A percentile compares a stretch with the other conserved stretches of the same genome.
phyloP scores from a whole-genome alignment of 768 basidiomycete genomes.

The Mrakia frigida region DNA sequence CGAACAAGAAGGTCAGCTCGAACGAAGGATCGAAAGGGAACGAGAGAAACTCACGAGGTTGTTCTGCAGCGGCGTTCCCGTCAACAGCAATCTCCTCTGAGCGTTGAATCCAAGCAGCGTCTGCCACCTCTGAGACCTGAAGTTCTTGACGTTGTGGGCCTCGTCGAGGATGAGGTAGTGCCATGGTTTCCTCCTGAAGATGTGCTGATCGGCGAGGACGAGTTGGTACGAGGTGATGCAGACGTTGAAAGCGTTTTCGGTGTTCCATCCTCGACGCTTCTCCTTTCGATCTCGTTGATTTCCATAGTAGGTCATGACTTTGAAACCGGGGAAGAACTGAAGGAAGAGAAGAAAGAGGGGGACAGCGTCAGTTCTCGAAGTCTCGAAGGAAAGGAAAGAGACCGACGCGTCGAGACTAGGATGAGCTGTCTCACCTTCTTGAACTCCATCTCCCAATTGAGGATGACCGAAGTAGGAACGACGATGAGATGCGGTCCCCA shows the following conservation, averaged over 20 bases:
- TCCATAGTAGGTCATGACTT: constrained; percentile 48
- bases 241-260: constrained; percentile 83
- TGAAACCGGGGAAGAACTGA: constrained; percentile 46
- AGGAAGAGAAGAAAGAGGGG: neutral
- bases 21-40: neutral
- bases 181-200: constrained; percentile 89
- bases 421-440: constrained; percentile 37
- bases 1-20: neutral
- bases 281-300: constrained; percentile 79
- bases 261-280: constrained; percentile 82
- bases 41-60: constrained; percentile 34
- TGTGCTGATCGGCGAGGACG: constrained; percentile 81
- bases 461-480: constrained; percentile 47
- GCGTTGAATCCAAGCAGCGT: constrained; percentile 71
- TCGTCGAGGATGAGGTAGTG: constrained; percentile 95
- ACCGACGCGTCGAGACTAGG: neutral
- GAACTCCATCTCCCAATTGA: constrained; percentile 50
- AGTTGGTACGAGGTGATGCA: constrained; percentile 92
- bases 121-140: constrained; percentile 89
- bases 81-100: constrained; percentile 41
- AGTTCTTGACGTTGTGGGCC: constrained; percentile 97
- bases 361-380: neutral
- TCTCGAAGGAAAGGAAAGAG: neutral
- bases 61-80: constrained; percentile 46
- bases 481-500: constrained; percentile 49